These are phyloP conservation scores for Fraxinus anomala DNA, from an alignment of 257 asterid species.

Conservation along the genomic window DNA sequence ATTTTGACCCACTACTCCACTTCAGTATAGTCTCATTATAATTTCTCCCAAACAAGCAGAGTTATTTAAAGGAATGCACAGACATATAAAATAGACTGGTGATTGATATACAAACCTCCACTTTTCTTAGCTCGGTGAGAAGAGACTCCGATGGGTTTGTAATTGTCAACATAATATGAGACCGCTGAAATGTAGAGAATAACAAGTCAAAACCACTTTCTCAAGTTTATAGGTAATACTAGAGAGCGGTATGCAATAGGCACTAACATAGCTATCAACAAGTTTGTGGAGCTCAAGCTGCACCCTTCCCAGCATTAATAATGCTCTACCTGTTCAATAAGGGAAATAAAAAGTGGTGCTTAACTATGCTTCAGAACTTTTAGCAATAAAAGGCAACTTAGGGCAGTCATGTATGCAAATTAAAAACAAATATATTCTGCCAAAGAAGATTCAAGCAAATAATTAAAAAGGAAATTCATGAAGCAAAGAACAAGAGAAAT, in stretches of 20 bases:
- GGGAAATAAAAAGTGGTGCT: conserved; percentile 15
- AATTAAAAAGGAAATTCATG: neutral
- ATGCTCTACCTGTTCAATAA: conserved; percentile 63
- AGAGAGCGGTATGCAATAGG: conserved; percentile 24
- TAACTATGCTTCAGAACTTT: conserved; percentile 6
- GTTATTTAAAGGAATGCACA: neutral
- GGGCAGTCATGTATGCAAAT: conserved; percentile 16
- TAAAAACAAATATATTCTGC: neutral
- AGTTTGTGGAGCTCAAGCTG: conserved; percentile 92
- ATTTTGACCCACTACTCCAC: too few species aligned
- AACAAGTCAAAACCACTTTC: conserved; percentile 35
- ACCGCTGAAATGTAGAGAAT: conserved; percentile 61
- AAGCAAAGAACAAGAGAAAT: neutral
- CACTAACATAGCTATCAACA: conserved; percentile 80
- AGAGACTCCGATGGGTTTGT: conserved; percentile 97
- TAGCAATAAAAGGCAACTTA: conserved; percentile 16
- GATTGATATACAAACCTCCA: conserved; percentile 64
- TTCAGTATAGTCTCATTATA: too few species aligned
- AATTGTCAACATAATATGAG: conserved; percentile 75
- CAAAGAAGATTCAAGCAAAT: neutral
- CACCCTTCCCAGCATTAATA: conserved; percentile 69
- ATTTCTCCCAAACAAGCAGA: too few species aligned
- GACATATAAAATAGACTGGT: neutral
- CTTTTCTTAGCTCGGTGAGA: conserved; percentile 92
- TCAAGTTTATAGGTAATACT: conserved; percentile 8